Base-by-base conservation (phyloP, 345 rosid genomes). In the Clausena lansium region DNA sequence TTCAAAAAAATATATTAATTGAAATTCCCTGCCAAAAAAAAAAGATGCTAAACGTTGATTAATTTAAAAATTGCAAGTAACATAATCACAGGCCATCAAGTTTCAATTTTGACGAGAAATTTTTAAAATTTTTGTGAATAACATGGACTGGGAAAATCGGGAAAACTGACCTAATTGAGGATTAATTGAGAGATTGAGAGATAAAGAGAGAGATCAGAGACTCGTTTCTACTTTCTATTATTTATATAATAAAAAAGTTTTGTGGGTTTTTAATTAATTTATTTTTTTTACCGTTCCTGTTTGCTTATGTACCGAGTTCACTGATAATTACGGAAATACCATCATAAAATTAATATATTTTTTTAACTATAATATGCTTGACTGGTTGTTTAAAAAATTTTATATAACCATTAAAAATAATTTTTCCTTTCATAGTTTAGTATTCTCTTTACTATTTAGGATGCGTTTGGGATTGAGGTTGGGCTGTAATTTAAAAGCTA, bases 11-110 rank as follows among this genome's bases (percentile, higher is more conserved):
- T 45, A 52, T 76, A 41, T 66, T 19, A 17, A 67, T 19, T 14
- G 64, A 66, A 78, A 77, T 73, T 57, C 82, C 76, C 79, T 78
- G 71, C 65, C 59, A 64, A 68, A 75, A 54, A 14, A 54, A 30
- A 28, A 55, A 22, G 0, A 45, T 32, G 14, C 39, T 25, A 30
- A 11, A 6, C 4, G n/a, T 9, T 30, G 45, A 67, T 76, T 66
- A 50, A 35, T 45, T 11, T 39, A 11, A 38, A 17, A 32, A 10
- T 39, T 60, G 50, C 32, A 1, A 58, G n/a, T 36, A 7, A 27
- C 33, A 60, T 9, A 58, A 73, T 71, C 66, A 55, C 4, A 76
- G 67, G 4, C 50, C 55, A n/a, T 32, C 50, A 54, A 67, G 65
- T 36, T 57, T 25, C 15, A 55, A 36, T 5, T 19, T 64, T 66